These are phyloP conservation scores for Pichia nanzhaoensis DNA, from an alignment of 805 yeast genomes.

Conservation along the genomic window DNA sequence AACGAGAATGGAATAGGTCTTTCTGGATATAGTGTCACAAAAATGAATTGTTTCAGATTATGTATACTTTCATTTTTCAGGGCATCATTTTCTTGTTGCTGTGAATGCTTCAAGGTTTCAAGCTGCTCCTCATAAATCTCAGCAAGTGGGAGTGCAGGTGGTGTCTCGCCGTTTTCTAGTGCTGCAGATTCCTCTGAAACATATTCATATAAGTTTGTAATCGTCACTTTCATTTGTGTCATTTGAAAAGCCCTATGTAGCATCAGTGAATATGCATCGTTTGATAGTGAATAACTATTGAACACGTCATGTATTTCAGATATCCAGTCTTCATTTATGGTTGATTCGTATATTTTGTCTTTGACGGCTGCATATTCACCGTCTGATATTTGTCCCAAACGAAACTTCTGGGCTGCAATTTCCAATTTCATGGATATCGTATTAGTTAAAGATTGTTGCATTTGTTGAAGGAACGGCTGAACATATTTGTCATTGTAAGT, in stretches of 20 bases:
- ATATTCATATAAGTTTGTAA: constrained; percentile 22
- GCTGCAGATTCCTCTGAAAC: constrained; percentile 12
- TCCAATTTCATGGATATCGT: constrained; percentile 14
- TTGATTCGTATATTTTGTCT: constrained; percentile 8
- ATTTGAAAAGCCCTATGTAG: not conserved
- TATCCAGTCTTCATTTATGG: not conserved
- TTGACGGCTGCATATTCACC: constrained; percentile 14
- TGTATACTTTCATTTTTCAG: not conserved
- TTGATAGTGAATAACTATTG: not conserved
- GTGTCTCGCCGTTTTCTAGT: constrained; percentile 5
- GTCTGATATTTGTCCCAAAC: constrained; percentile 10
- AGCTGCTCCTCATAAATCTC: not conserved
- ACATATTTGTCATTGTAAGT: constrained; percentile 5
- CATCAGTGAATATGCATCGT: constrained; percentile 2
- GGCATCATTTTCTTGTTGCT: not conserved
- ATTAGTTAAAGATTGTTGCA: constrained; percentile 9
- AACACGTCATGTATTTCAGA: constrained; percentile 7
- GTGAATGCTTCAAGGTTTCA: not conserved
- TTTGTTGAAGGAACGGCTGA: constrained; percentile 1
- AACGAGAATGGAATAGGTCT: constrained; percentile 46
- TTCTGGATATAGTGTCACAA: constrained; percentile 52
- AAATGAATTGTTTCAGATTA: constrained; percentile 30
- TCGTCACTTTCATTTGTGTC: constrained; percentile 16
- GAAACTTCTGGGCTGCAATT: constrained; percentile 16
- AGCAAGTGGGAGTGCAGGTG: not conserved